Evolutionary conservation across 164 flowering plant species (phyloP).

Genomic region (Vitis rotundifolia): DNA sequence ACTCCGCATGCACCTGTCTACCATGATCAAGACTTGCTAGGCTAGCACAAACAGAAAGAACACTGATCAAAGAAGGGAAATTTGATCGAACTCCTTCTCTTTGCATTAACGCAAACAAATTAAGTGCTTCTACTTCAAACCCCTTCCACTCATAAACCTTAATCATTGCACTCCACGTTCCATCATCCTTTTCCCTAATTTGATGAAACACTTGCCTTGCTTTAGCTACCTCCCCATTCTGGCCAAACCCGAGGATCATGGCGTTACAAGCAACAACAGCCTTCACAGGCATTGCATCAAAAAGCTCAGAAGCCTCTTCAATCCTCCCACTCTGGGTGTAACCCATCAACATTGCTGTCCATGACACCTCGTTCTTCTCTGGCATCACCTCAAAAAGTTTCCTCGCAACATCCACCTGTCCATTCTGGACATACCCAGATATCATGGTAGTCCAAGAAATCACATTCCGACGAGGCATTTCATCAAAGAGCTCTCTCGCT

Average conservation of each 20-base stretch:
- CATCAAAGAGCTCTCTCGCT: constrained; percentile 71
- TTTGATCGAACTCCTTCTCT: constrained; percentile 39
- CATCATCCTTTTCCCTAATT: constrained; percentile 54
- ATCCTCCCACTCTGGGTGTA: constrained; percentile 65
- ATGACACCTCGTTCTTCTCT: constrained; percentile 75
- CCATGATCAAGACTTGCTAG: constrained; percentile 73
- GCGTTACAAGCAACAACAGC: constrained; percentile 59
- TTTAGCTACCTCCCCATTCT: constrained; percentile 47
- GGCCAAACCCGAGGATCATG: constrained; percentile 66
- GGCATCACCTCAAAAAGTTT: constrained; percentile 91
- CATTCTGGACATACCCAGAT: constrained; percentile 64
- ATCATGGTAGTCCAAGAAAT: constrained; percentile 80
- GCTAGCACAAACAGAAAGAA: constrained; percentile 69
- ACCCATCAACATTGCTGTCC: constrained; percentile 79
- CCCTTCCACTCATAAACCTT: constrained; percentile 64
- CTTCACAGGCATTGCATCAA: constrained; percentile 65
- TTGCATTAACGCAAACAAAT: constrained; percentile 58
- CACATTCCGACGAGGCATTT: constrained; percentile 61
- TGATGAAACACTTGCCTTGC: constrained; percentile 55
- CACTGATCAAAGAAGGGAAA: constrained; percentile 56
- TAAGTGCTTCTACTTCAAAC: constrained; percentile 57
- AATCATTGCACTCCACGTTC: constrained; percentile 71
- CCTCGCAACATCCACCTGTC: constrained; percentile 63
- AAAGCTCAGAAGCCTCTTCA: constrained; percentile 64
- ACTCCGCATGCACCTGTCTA: constrained; percentile 60